These are phyloP conservation scores for Aspergillus sp. DNA, from an alignment of 2,329 filamentous ascomycete species.

Conservation along the genomic window DNA sequence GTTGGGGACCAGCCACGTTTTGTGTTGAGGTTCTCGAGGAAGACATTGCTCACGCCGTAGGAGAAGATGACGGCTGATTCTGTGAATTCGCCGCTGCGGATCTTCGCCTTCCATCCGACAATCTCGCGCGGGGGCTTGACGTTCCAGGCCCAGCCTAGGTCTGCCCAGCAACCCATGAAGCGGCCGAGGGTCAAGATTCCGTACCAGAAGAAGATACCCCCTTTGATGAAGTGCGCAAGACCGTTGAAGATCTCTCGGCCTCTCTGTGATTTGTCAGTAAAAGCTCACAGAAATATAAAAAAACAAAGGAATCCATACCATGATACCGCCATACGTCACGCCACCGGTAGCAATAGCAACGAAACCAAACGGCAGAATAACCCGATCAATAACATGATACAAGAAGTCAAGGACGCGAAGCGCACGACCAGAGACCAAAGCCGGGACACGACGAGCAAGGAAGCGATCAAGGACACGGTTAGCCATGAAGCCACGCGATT, in stretches of 20 bases:
- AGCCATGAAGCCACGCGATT: conserved; percentile 43
- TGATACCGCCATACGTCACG: conserved; percentile 77
- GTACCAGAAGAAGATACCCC: conserved; percentile 92
- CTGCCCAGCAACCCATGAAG: conserved; percentile 86
- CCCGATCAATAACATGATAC: conserved; percentile 71
- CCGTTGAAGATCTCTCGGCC: conserved; percentile 73
- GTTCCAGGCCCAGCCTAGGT: conserved; percentile 96
- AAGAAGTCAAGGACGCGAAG: conserved; percentile 59
- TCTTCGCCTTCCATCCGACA: conserved; percentile 59
- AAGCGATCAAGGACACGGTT: conserved; percentile 50
- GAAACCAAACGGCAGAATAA: conserved; percentile 76
- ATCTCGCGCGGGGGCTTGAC: conserved; percentile 63
- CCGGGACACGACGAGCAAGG: conserved; percentile 55
- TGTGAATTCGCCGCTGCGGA: conserved; percentile 80
- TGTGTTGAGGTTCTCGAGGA: conserved; percentile 80
- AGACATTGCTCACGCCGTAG: conserved; percentile 87
- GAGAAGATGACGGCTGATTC: conserved; percentile 88
- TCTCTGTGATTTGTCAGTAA: conserved; percentile 51
- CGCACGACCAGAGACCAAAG: conserved; percentile 56
- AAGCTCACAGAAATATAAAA: not conserved
- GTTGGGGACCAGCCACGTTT: conserved; percentile 70
- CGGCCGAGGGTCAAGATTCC: conserved; percentile 82
- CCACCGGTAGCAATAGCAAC: conserved; percentile 69
- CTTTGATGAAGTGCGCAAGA: conserved; percentile 91
- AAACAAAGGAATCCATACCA: conserved; percentile 58